A percentile compares a stretch with the other conserved stretches of the same genome.
Conservation (phyloP, 2,329 filamentous ascomycete species). For the Conoideocrella luteorostrata region DNA sequence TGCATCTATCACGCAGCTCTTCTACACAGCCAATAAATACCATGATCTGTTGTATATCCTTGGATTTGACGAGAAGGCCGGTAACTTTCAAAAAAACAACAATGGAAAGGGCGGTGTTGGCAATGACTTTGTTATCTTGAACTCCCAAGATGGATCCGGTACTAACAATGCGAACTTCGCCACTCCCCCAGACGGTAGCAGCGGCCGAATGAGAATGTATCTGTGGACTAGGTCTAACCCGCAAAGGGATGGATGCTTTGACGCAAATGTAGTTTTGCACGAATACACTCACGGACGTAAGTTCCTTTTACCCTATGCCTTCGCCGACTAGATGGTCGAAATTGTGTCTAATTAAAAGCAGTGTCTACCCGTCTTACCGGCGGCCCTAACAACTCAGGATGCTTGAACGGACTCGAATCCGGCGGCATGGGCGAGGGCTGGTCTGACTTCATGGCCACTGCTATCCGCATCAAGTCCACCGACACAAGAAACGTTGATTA, state of each 20-base stretch:
- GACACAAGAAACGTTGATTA: slow-evolving; percentile 42
- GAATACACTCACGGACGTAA: slow-evolving; percentile 50
- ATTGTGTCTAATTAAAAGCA: slow-evolving; percentile 35
- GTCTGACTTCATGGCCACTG: slow-evolving; percentile 49
- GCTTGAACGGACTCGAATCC: slow-evolving; percentile 39
- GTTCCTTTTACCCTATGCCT: too few relatives aligned
- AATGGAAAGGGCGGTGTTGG: slow-evolving; percentile 44
- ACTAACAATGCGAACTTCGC: slow-evolving; percentile 54
- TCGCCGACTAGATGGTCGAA: too few relatives aligned
- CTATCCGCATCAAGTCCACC: slow-evolving; percentile 37
- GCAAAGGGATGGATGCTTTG: slow-evolving; percentile 50
- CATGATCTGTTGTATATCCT: slow-evolving; percentile 53
- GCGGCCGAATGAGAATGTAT: slow-evolving; percentile 53
- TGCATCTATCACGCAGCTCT: slow-evolving; percentile 52
- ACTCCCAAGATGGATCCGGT: slow-evolving; percentile 48
- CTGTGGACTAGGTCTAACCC: slow-evolving; percentile 44
- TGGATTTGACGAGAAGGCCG: slow-evolving; percentile 51
- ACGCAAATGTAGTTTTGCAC: slow-evolving; percentile 54
- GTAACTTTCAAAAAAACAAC: slow-evolving; percentile 56
- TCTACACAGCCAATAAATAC: slow-evolving; percentile 54
- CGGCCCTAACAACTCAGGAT: slow-evolving; percentile 46
- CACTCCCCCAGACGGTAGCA: slow-evolving; percentile 44
- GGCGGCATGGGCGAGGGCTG: slow-evolving; percentile 55
- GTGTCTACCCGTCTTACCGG: slow-evolving; percentile 54
- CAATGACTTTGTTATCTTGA: slow-evolving; percentile 47